Evolutionary conservation across 192 early-diverging fungal species (phyloP).

Genomic region (Chytriomyces sp.): DNA sequence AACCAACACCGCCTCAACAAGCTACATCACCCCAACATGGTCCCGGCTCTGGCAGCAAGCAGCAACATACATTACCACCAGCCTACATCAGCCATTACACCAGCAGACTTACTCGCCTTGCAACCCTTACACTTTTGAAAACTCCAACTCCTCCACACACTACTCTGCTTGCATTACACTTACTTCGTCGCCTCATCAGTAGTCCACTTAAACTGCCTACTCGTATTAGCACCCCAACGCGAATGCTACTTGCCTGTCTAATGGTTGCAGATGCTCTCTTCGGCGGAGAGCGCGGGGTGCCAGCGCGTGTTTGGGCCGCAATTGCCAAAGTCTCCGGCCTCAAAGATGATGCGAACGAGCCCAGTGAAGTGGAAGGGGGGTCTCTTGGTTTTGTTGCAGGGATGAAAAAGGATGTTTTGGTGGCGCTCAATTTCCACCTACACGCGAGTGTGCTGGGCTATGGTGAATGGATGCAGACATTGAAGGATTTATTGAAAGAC

Average conservation of each 20-base stretch:
- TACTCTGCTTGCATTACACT: conserved; percentile 7
- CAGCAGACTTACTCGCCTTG: background rate
- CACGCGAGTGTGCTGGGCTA: conserved; percentile 12
- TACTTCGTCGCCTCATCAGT: conserved; percentile 1
- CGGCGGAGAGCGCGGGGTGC: conserved; percentile 7
- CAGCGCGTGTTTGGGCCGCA: conserved; percentile 7
- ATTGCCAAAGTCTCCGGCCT: conserved; percentile 5
- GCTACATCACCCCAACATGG: background rate
- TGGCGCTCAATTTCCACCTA: background rate
- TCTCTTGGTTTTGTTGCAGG: conserved; percentile 8
- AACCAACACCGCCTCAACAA: background rate
- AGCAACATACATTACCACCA: background rate
- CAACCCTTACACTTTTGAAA: conserved; percentile 9
- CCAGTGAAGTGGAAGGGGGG: background rate
- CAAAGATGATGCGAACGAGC: background rate
- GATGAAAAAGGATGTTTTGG: conserved; percentile 9
- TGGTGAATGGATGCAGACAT: conserved; percentile 13
- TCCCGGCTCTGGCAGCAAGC: background rate
- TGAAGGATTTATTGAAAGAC: conserved; percentile 21
- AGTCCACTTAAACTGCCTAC: background rate
- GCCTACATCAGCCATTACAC: conserved; percentile 14
- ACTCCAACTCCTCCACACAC: conserved; percentile 9
- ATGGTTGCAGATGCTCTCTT: conserved; percentile 6
- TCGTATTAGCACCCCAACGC: background rate
- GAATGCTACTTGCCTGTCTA: conserved; percentile 11